Conservation (phyloP, 306 rosid species). For the Nissolia schottii region DNA sequence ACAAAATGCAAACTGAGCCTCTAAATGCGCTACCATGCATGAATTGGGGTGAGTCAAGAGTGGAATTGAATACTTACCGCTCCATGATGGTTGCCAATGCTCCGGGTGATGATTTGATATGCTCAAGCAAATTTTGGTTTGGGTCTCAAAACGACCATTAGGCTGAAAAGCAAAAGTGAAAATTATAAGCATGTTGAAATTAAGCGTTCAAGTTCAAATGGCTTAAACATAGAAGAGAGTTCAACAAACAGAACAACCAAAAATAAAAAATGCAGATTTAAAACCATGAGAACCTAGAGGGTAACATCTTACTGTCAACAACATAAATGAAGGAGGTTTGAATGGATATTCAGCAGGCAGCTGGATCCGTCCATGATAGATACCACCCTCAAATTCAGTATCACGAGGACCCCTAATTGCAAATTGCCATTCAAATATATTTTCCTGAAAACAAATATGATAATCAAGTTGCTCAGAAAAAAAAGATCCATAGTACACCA, state of each 20-base stretch:
- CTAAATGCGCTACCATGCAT: not conserved
- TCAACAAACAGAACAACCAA: not conserved
- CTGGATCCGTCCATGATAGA: constrained; percentile 82
- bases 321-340: constrained; percentile 88
- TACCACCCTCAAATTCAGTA: constrained; percentile 83
- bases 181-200: constrained; percentile 17
- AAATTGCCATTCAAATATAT: constrained; percentile 95
- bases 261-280: not conserved
- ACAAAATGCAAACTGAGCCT: not conserved
- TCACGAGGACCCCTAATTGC: constrained; percentile 75
- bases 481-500: not conserved
- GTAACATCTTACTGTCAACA: constrained; percentile 59
- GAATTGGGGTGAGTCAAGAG: not conserved
- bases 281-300: not conserved
- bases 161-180: constrained; percentile 51
- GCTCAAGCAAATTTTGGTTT: constrained; percentile 95
- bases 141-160: constrained; percentile 94
- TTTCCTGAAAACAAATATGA: constrained; percentile 57
- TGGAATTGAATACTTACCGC: constrained; percentile 48
- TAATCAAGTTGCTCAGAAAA: not conserved
- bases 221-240: not conserved
- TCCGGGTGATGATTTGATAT: constrained; percentile 97
- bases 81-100: constrained; percentile 99
- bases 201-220: not conserved
- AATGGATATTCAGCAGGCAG: constrained; percentile 87